phyloP scores from a whole-genome alignment of 1,139 yeast genomes.

The Hemisphaericaspora lyxosophila region DNA sequence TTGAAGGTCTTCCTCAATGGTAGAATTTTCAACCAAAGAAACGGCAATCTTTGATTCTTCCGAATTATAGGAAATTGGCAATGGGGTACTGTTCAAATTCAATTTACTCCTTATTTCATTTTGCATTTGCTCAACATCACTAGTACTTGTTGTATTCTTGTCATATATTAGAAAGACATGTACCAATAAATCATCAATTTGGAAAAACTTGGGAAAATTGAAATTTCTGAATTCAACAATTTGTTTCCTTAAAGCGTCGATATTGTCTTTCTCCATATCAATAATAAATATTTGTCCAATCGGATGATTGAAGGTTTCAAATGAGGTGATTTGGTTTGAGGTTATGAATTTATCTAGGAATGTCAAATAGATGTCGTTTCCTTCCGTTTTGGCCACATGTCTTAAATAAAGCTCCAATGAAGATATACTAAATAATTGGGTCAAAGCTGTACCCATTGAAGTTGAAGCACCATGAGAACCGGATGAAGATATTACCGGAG shows the following conservation, averaged over 20 bases:
- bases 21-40: conserved; percentile 37
- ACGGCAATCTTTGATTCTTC: conserved; percentile 17
- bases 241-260: conserved; percentile 42
- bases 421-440: conserved; percentile 41
- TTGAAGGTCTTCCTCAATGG: conserved; percentile 58
- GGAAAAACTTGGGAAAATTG: conserved; percentile 58
- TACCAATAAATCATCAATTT: conserved; percentile 54
- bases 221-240: conserved; percentile 45
- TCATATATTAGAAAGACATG: conserved; percentile 46
- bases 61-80: conserved; percentile 23
- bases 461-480: background rate
- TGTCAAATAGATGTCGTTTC: conserved; percentile 49
- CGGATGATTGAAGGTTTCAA: conserved; percentile 91
- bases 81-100: conserved; percentile 27
- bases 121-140: conserved; percentile 33
- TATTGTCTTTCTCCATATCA: conserved; percentile 46
- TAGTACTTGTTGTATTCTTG: conserved; percentile 17
- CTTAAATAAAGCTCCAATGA: conserved; percentile 38
- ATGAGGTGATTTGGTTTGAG: conserved; percentile 65
- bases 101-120: conserved; percentile 25
- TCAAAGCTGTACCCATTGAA: conserved; percentile 11
- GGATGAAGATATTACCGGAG: conserved; percentile 6
- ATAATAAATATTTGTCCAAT: conserved; percentile 73
- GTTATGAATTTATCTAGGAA: conserved; percentile 63
- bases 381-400: conserved; percentile 15